Evolutionary conservation across 805 yeast species (phyloP).

Genomic region (Nakazawaea ishiwadae): DNA sequence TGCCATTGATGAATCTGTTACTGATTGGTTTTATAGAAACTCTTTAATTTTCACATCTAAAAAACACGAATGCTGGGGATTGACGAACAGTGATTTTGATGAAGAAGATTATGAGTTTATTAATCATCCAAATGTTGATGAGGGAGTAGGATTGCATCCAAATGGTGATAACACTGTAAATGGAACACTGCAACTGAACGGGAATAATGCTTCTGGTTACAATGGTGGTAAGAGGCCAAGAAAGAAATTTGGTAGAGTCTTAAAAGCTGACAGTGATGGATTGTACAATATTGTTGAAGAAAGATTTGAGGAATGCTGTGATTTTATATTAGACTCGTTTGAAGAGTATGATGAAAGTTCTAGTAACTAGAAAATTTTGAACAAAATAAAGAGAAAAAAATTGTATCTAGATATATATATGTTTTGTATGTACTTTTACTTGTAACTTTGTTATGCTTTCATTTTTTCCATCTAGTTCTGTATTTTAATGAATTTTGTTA

Average conservation of each 20-base stretch:
- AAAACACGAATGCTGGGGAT: constrained; percentile 79
- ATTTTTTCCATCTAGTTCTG: too few species aligned
- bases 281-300: constrained; percentile 74
- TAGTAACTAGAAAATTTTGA: constrained; percentile 8
- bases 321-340: constrained; percentile 73
- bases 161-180: constrained; percentile 15
- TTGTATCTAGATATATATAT: too few species aligned
- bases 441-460: too few species aligned
- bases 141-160: constrained; percentile 22
- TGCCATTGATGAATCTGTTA: constrained; percentile 80
- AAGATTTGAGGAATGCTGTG: constrained; percentile 80
- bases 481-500: too few species aligned
- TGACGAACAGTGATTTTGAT: constrained; percentile 17
- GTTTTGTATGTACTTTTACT: too few species aligned
- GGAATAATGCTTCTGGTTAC: constrained; percentile 13
- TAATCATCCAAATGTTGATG: constrained; percentile 20
- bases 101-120: constrained; percentile 20
- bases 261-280: constrained; percentile 69
- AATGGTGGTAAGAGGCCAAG: constrained; percentile 66
- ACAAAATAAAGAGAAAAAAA: too few species aligned
- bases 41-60: constrained; percentile 77
- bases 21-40: constrained; percentile 88
- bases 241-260: constrained; percentile 85
- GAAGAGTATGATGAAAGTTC: constrained; percentile 55
- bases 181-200: constrained; percentile 21